Evolutionary conservation across 1,284 basidiomycete species (phyloP).

Genomic region (Fomitopsis pinicola): DNA sequence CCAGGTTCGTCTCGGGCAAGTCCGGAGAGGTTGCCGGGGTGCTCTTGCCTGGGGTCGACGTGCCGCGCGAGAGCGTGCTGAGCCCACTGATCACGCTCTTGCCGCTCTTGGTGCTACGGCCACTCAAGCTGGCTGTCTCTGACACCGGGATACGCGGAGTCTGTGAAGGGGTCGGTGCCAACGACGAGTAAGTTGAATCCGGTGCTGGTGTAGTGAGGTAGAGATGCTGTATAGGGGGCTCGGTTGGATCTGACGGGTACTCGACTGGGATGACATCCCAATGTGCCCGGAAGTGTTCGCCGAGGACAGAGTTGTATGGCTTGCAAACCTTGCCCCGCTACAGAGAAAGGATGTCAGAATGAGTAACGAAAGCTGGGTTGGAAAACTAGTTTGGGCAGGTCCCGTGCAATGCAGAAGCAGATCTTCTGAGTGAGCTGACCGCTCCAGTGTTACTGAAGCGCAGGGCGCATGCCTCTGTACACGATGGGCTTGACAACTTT

Average conservation of each 20-base stretch:
- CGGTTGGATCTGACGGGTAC: slow-evolving; percentile 45
- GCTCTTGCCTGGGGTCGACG: slow-evolving; percentile 43
- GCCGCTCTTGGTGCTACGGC: slow-evolving; percentile 40
- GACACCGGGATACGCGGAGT: slow-evolving; percentile 28
- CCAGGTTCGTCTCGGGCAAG: slow-evolving; percentile 36
- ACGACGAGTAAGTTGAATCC: slow-evolving; percentile 22
- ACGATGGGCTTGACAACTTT: no score
- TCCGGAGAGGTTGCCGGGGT: slow-evolving; percentile 51
- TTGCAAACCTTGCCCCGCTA: slow-evolving; percentile 91
- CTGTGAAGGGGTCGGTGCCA: slow-evolving; percentile 25
- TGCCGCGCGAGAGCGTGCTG: slow-evolving; percentile 47
- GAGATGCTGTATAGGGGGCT: slow-evolving; percentile 43
- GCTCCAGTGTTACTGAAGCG: no score
- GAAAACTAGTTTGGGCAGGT: no score
- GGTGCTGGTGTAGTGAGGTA: slow-evolving; percentile 34
- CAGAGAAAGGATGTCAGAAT: background rate
- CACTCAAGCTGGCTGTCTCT: slow-evolving; percentile 55
- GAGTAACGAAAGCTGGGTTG: no score
- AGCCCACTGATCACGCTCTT: slow-evolving; percentile 54
- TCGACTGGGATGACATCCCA: slow-evolving; percentile 73
- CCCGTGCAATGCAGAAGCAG: no score
- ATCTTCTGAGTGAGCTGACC: no score
- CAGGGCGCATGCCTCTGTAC: no score
- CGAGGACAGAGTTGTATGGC: slow-evolving; percentile 93
- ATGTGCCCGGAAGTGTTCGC: slow-evolving; percentile 88